phyloP scores from a whole-genome alignment of 108 stramenopile genomes.

The Cyclotella cryptica region DNA sequence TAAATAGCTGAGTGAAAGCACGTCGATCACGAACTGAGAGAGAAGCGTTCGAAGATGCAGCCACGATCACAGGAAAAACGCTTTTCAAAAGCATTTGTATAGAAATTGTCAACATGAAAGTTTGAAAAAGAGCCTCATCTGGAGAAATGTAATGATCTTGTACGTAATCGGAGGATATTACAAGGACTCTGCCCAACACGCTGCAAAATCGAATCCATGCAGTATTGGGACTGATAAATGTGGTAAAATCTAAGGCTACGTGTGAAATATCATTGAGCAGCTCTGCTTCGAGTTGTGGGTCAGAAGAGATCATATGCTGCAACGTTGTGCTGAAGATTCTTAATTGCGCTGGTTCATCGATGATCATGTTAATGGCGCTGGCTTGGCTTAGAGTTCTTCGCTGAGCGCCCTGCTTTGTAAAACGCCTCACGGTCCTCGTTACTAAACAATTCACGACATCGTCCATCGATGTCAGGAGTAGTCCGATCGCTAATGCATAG shows the following conservation, averaged over 20 bases:
- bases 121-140: constrained; percentile 48
- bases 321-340: constrained; percentile 11
- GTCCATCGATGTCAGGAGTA: too few species aligned
- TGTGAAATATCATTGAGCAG: constrained; percentile 51
- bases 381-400: background rate
- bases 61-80: constrained; percentile 30
- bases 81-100: constrained; percentile 28
- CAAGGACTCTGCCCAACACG: constrained; percentile 43
- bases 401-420: too few species aligned
- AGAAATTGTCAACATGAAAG: constrained; percentile 41
- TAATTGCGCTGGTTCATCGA: background rate
- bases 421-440: too few species aligned
- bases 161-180: constrained; percentile 43
- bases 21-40: constrained; percentile 47
- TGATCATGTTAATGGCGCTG: background rate
- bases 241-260: constrained; percentile 51
- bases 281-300: constrained; percentile 49
- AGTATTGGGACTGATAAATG: constrained; percentile 41
- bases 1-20: constrained; percentile 36
- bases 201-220: constrained; percentile 40
- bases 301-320: constrained; percentile 23
- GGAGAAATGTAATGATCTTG: constrained; percentile 44
- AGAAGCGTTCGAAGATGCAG: constrained; percentile 14
- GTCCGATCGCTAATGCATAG: too few species aligned
- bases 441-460: too few species aligned